Evolutionary conservation across 257 asterid species (phyloP), one percentile per base, ranked within the genome.

Genomic region (Jacaranda mimosifolia): DNA sequence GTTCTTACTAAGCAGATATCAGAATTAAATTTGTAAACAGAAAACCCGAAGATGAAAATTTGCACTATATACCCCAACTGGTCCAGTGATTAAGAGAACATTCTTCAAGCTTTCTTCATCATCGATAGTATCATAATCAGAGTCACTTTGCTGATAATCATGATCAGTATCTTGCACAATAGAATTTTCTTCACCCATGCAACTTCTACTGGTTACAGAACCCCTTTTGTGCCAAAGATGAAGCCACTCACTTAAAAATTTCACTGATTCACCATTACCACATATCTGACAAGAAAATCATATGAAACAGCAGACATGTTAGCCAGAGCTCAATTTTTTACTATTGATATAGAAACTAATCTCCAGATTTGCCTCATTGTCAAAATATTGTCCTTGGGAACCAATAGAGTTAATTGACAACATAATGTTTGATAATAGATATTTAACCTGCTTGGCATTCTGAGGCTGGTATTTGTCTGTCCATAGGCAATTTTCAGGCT

Each of bases 41-140:
- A 74, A 74, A 48, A 66, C 32, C 45, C 68, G 70, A 63, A 76
- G 68, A 63, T 18, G 63, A 77, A 73, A 39, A 60, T 68, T 74
- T 39, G 43, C 51, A 71, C 45, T 55, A 73, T 58, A 62, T 90
- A 94, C 99, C 99, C 99, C 99, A 91, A 93, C 94, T 81, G 99
- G 99, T 70, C 99, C 99, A 72, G 91, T 89, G 77, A 93, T 89
- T 71, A 96, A 83, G 79, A 96, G 97, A 75, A 91, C 96, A 82
- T 93, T 96, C 89, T 88, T 91, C 90, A 96, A 86, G 77, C 70
- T 77, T 43, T 87, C 90, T 81, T 94, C 93, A 46, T 65, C 88
- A 66, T 87, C 86, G 45, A 63, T 71, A 68, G 83, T 74, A 65
- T 88, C 87, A 49, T 88, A 82, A 73, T 86, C 94, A 70, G 84